Base-by-base conservation (phyloP, 2,329 filamentous ascomycete species). In the Aspergillus oerlinghausenensis region DNA sequence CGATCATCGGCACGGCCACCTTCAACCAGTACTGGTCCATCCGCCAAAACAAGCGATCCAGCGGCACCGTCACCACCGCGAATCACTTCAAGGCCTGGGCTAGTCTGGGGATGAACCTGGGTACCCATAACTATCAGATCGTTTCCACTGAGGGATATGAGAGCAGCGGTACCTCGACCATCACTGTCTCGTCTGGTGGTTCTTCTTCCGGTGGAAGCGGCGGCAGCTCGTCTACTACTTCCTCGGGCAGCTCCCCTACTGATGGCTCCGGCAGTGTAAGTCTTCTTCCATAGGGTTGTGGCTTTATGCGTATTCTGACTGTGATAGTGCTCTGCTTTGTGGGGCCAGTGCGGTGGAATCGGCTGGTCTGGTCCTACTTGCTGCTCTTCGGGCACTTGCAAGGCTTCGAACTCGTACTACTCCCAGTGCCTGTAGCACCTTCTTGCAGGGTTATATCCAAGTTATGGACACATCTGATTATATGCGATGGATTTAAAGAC, bases 11-110 rank as follows among this genome's bases (percentile, higher is more conserved):
- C 19, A 77, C 73, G 17, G 58, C 65, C 0, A 79, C 75, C 17
- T 79, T 78, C 62, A 63, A 68, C 40, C 76, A 79, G 63, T 79
- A 75, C 65, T 77, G 71, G 68, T 77, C 74, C 4, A 68, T 79
- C 32, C 73, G 77, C 17, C 65, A 64, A 9, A 62, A 29, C 50
- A 70, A 69, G 55, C 72, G 75, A 2, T 65, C 64, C 11, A 64
- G 67, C 28, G 74, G 74, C 17, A 73, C 69, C 4, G 71, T 76
- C 45, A 75, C 67, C 6, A 69, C 67, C 11, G 59, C 60, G 32
- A 74, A 74, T 57, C 72, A 75, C 59, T 74, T 75, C 60, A 63
- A 70, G 25, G 72, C 70, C 4, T 75, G 72, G 72, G 61, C 64
- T 17, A 56, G 54, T 6, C 55, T 66, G n/a, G 72, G 71, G 2